Percentiles rank a stretch among this genome's conserved stretches.
These are phyloP conservation scores for Dioszegia aurantiaca DNA, from an alignment of 768 basidiomycete species.

Conservation along the genomic window DNA sequence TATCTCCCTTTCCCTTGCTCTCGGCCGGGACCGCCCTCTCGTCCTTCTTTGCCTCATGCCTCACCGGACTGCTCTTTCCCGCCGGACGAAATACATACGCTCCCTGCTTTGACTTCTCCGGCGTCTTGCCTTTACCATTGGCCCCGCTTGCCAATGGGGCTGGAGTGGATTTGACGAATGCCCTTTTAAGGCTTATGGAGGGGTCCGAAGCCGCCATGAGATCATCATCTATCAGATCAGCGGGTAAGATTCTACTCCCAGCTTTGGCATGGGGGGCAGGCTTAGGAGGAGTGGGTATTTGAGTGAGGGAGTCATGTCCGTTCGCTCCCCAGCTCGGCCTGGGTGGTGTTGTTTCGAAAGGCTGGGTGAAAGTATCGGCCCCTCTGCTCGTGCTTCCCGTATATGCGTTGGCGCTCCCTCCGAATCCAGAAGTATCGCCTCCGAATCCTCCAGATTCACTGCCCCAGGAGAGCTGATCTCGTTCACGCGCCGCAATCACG, in stretches of 20 bases:
- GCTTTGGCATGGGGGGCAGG: background rate
- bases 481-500: slow-evolving; percentile 40
- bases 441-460: slow-evolving; percentile 11
- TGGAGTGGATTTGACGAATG: slow-evolving; percentile 42
- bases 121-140: slow-evolving; percentile 6
- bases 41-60: background rate
- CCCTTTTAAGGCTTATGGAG: slow-evolving; percentile 37
- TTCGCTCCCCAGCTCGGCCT: background rate
- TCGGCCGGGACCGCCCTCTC: background rate
- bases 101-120: slow-evolving; percentile 22
- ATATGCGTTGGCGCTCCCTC: background rate
- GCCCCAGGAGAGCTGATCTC: slow-evolving; percentile 8
- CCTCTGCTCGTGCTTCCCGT: too few relatives aligned
- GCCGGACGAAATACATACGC: slow-evolving; percentile 39
- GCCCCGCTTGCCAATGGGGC: too few relatives aligned
- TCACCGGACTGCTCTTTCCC: slow-evolving; percentile 11
- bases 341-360: background rate
- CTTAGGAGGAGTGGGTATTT: background rate
- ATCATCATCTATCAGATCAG: slow-evolving; percentile 42
- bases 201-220: slow-evolving; percentile 38
- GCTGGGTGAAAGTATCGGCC: background rate
- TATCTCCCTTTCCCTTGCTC: slow-evolving; percentile 3
- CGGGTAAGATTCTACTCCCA: slow-evolving; percentile 10
- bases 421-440: background rate
- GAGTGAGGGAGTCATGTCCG: background rate